Evolutionary conservation across 164 flowering plant species (phyloP), one percentile per base, ranked within the genome.

Genomic region (Magnolia sinica): DNA sequence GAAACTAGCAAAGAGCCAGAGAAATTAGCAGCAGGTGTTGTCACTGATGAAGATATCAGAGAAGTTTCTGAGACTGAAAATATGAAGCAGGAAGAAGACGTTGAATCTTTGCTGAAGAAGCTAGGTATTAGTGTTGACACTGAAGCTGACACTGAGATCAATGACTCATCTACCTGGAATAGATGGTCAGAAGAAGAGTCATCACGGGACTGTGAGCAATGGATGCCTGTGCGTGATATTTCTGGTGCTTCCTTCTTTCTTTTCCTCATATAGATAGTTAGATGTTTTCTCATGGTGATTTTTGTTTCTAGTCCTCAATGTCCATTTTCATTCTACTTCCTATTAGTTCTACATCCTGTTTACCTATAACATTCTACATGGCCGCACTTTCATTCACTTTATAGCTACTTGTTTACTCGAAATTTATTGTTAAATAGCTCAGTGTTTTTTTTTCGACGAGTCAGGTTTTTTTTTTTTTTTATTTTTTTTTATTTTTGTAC

Each of bases 151-250:
- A 80, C 64, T 77, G 96, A 91, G 75, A 85, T 90, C 18, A 87
- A 86, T 74, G 95, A 93, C 77, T 61, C 87, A 73, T 70, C 83
- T 73, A 90, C 90, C 20, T 96, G 99, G 99, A 77, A 55, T 78
- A 90, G 85, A 80, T 96, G 99, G 99, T 90, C 96, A 64, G 83
- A 87, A 78, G 98, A 89, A 77, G 99, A 96, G 83, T 76, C 79
- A 70, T 79, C 76, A 61, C 88, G 98, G 82, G 97, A 92, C 76
- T 23, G 69, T 73, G 77, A 83, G 77, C 95, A 89, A 67, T 96
- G 99, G 99, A 88, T 93, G 99, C 99, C 99, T 79, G 77, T 91
- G 73, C 94, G 80, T 80, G 76, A 84, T 73, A 87, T 79, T 76
- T 79, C 88, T 81, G 92, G 91, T 89, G 76, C 78, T 74, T 77